Evolutionary conservation across 768 basidiomycete genomes (phyloP), one percentile per base, ranked within the genome.

Genomic region (Inosperma sp.): DNA sequence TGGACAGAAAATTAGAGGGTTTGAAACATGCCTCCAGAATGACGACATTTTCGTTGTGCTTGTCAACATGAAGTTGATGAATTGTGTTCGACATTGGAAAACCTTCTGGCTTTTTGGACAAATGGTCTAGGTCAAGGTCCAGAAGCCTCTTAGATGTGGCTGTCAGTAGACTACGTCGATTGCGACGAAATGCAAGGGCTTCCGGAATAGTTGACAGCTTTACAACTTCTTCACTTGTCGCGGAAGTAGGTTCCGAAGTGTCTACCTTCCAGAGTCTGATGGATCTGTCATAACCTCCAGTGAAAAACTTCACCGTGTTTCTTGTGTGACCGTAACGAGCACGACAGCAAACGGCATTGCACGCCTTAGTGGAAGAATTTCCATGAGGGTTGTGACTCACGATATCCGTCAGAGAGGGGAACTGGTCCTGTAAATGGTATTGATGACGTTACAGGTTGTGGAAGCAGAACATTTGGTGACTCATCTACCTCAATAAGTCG

Each of bases 241-340:
- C 19, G 44, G 67, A 65, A 37, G 63, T 55, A 27, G 53, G 26
- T 25, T 47, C 30, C n/a, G 39, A n/a, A 19, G 49, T 58, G 53
- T 35, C 60, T 58, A 60, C 69, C 63, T 48, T 67, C 74, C 78
- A 77, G 44, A 72, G 56, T 54, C 69, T 65, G 33, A 77, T 62
- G 37, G 59, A 60, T 59, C 74, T 72, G 63, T 80, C 76, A 56
- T 72, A 66, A 23, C 74, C 77, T 46, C 76, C 77, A 29, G 77
- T 72, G 49, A 79, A 67, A 62, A 81, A 80, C 17, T 53, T 21
- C 19, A 56, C 58, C 59, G 64, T 51, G 51, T 63, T 48, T 35
- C 60, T 59, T 51, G 59, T 65, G 49, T 69, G 36, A 21, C 23
- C 37, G n/a, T n/a, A n/a, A 22, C 50, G 63, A 51, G 73, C 68